Conservation (phyloP, 768 basidiomycete genomes). For the Russula earlei region DNA sequence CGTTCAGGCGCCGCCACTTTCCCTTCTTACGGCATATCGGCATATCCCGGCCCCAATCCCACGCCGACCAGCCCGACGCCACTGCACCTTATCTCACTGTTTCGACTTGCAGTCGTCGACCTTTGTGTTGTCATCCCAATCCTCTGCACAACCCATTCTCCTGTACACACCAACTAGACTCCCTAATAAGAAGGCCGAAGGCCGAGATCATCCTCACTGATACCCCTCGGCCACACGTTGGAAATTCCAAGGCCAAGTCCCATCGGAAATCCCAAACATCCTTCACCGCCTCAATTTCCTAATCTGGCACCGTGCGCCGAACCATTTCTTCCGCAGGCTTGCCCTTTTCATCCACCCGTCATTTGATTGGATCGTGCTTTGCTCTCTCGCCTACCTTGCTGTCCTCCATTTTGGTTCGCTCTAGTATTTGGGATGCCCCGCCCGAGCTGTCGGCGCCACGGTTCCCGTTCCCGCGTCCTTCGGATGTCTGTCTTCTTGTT, state of each 20-base stretch:
- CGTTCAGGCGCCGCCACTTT: neutral
- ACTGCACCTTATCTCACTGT: neutral
- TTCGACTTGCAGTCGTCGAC: neutral
- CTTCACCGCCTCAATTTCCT: too few species aligned
- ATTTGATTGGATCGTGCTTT: neutral
- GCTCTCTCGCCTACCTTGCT: neutral
- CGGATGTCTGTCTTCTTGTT: neutral
- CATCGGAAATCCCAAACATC: too few species aligned
- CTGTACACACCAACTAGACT: neutral
- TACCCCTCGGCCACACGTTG: too few species aligned
- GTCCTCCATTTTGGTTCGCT: too few species aligned
- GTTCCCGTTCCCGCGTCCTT: neutral
- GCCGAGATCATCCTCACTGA: too few species aligned
- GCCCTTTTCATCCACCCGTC: too few species aligned
- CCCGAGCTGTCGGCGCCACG: too few species aligned
- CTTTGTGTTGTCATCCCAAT: neutral
- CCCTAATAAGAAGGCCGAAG: neutral
- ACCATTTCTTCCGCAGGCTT: too few species aligned
- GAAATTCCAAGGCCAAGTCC: too few species aligned
- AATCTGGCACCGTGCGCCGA: too few species aligned
- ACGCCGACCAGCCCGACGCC: conserved; percentile 3
- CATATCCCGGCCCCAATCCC: neutral
- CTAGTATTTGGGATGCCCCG: too few species aligned
- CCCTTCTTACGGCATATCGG: neutral
- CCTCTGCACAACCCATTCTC: neutral